A percentile compares a stretch with the other conserved stretches of the same genome.
These are phyloP conservation scores for Candida vaughaniae DNA, from an alignment of 805 yeast species.

Conservation along the genomic window DNA sequence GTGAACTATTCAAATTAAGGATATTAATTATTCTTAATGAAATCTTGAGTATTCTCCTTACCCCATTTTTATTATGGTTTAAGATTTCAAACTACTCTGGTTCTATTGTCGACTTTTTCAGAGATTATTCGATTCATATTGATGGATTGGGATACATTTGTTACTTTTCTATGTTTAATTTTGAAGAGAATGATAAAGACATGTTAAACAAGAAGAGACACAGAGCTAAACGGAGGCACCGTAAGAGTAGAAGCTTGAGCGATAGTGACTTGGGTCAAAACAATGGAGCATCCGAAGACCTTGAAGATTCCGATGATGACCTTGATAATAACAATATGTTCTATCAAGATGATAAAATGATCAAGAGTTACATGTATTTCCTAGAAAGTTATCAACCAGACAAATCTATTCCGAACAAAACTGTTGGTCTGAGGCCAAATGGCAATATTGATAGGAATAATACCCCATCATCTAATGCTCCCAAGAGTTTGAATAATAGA, in stretches of 20 bases:
- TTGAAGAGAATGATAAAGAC: conserved; percentile 55
- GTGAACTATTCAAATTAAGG: conserved; percentile 72
- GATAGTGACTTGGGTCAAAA: conserved; percentile 10
- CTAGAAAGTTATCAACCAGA: conserved; percentile 68
- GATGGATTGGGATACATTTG: conserved; percentile 96
- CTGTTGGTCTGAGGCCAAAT: not conserved
- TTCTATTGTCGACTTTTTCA: conserved; percentile 80
- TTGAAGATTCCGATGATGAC: conserved; percentile 14
- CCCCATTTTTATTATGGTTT: conserved; percentile 90
- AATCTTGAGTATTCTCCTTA: conserved; percentile 72
- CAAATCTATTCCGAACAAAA: not conserved
- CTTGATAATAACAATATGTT: conserved; percentile 11
- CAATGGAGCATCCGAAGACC: conserved; percentile 12
- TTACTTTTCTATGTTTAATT: conserved; percentile 88
- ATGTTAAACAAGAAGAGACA: conserved; percentile 30
- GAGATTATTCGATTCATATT: conserved; percentile 86
- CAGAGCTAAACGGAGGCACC: conserved; percentile 10
- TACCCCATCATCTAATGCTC: not conserved
- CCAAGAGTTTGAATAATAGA: not conserved
- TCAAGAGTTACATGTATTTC: conserved; percentile 84
- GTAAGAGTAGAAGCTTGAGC: conserved; percentile 12
- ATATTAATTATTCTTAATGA: conserved; percentile 72
- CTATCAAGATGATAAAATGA: conserved; percentile 78
- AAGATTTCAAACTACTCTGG: conserved; percentile 73
- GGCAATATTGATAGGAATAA: not conserved